Conservation (phyloP, 2,329 filamentous ascomycete species). For the Neofusicoccum ribis region DNA sequence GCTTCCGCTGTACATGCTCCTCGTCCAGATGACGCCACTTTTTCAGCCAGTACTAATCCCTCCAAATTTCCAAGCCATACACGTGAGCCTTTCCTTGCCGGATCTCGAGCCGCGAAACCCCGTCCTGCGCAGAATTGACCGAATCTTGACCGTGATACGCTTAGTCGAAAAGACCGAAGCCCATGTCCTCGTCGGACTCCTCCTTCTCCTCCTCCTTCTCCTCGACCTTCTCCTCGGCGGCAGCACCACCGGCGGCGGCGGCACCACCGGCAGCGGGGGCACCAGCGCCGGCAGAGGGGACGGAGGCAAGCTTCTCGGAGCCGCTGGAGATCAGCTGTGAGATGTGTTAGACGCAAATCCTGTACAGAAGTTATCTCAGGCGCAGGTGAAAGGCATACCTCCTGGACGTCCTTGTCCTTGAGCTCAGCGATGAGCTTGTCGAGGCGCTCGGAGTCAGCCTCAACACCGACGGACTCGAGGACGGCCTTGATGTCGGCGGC, state of each 20-base stretch:
- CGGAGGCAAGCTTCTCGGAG: slow-evolving; percentile 91
- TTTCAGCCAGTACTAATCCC: slow-evolving; percentile 37
- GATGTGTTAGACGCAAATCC: slow-evolving; percentile 27
- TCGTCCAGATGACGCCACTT: slow-evolving; percentile 8
- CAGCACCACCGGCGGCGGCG: slow-evolving; percentile 65
- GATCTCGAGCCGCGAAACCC: neutral
- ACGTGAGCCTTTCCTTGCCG: slow-evolving; percentile 7
- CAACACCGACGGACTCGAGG: slow-evolving; percentile 90
- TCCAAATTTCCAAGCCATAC: slow-evolving; percentile 28
- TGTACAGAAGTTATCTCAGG: slow-evolving; percentile 29
- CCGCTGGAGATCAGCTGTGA: slow-evolving; percentile 85
- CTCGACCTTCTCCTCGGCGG: slow-evolving; percentile 52
- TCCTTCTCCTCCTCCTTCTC: slow-evolving; percentile 75
- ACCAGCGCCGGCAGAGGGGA: slow-evolving; percentile 86
- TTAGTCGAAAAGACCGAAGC: slow-evolving; percentile 71
- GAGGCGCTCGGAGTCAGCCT: slow-evolving; percentile 86
- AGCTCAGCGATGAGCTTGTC: slow-evolving; percentile 86
- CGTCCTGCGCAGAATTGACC: slow-evolving; percentile 31
- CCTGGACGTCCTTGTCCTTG: slow-evolving; percentile 85
- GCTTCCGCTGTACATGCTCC: slow-evolving; percentile 7
- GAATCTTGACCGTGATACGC: slow-evolving; percentile 32
- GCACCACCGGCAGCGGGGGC: slow-evolving; percentile 64
- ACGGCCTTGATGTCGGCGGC: slow-evolving; percentile 84
- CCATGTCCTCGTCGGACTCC: slow-evolving; percentile 75
- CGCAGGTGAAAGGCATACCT: slow-evolving; percentile 60